These are phyloP conservation scores for Dissophora ornata DNA, from an alignment of 192 early-diverging fungal genomes.

Conservation along the genomic window DNA sequence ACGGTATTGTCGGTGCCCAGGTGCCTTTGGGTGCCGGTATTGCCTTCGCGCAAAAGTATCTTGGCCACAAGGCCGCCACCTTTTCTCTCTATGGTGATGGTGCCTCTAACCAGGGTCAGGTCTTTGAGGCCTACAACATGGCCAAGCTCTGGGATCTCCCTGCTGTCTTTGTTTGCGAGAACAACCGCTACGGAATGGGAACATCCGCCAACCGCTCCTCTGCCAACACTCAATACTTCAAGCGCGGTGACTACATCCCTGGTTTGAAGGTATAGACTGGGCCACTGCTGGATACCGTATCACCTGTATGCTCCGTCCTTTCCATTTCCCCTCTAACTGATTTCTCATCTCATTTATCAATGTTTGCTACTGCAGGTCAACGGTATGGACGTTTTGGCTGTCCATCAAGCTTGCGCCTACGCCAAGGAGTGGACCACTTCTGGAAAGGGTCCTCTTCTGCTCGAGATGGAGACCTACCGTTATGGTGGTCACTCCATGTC, in stretches of 20 bases:
- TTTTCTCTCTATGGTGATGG: constrained; percentile 97
- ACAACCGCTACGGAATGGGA: constrained; percentile 99
- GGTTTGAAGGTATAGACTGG: constrained; percentile 80
- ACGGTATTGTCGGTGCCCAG: constrained; percentile 99
- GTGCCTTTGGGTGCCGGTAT: constrained; percentile 86
- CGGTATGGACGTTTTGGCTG: constrained; percentile 96
- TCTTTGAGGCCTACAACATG: constrained; percentile 99
- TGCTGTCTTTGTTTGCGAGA: constrained; percentile 95
- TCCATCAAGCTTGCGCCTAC: constrained; percentile 83
- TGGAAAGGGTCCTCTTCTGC: constrained; percentile 91
- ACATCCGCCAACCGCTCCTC: constrained; percentile 91
- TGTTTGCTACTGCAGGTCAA: constrained; percentile 62
- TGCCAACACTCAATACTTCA: constrained; percentile 94
- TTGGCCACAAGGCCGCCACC: constrained; percentile 78
- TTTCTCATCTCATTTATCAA: neutral
- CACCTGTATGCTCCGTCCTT: neutral
- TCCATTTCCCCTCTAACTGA: neutral
- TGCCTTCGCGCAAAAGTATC: constrained; percentile 96
- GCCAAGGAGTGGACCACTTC: constrained; percentile 86
- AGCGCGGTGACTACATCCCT: constrained; percentile 96
- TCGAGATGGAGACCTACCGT: constrained; percentile 98
- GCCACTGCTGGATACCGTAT: too few species aligned
- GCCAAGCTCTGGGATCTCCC: constrained; percentile 97
- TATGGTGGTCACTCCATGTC: constrained; percentile 99
- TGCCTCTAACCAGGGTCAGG: constrained; percentile 98